Evolutionary conservation across 2,329 filamentous ascomycete genomes (phyloP).

Genomic region (Ceratocystis cacaofunesta): DNA sequence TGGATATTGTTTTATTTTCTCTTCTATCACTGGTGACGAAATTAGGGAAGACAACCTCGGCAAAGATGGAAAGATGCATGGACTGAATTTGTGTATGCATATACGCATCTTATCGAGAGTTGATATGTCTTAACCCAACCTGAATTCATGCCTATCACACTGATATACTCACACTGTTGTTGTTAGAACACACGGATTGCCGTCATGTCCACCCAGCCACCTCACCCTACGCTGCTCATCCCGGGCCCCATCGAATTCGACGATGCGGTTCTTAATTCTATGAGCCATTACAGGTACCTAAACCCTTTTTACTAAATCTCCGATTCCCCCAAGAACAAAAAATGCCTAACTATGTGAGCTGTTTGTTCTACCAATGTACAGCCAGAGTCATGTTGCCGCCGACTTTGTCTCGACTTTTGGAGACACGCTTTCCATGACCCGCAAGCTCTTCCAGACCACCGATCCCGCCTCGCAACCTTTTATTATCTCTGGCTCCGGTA

Average conservation of each 20-base stretch:
- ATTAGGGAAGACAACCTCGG: background rate
- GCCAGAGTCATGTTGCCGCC: slow-evolving; percentile 84
- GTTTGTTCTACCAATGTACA: slow-evolving; percentile 25
- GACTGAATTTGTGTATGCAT: background rate
- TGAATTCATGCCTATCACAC: background rate
- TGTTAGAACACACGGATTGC: slow-evolving; percentile 20
- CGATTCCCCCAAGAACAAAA: slow-evolving; percentile 12
- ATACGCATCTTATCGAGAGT: background rate
- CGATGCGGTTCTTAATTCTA: slow-evolving; percentile 86
- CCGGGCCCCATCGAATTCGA: slow-evolving; percentile 97
- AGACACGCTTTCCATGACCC: slow-evolving; percentile 73
- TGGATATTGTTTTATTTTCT: background rate
- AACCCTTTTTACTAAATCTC: background rate
- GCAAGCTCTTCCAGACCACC: slow-evolving; percentile 86
- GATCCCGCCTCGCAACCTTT: slow-evolving; percentile 75
- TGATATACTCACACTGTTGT: background rate
- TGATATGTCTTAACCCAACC: background rate
- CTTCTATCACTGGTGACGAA: background rate
- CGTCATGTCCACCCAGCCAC: slow-evolving; percentile 45
- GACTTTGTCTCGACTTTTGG: slow-evolving; percentile 84
- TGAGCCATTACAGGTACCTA: slow-evolving; percentile 75
- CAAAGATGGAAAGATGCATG: background rate
- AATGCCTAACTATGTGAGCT: background rate
- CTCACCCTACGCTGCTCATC: slow-evolving; percentile 68
- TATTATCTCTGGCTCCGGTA: slow-evolving; percentile 85